A percentile compares a stretch with the other conserved stretches of the same genome.
phyloP scores from a whole-genome alignment of 2,329 filamentous ascomycete genomes.

The Aureobasidium sp. region DNA sequence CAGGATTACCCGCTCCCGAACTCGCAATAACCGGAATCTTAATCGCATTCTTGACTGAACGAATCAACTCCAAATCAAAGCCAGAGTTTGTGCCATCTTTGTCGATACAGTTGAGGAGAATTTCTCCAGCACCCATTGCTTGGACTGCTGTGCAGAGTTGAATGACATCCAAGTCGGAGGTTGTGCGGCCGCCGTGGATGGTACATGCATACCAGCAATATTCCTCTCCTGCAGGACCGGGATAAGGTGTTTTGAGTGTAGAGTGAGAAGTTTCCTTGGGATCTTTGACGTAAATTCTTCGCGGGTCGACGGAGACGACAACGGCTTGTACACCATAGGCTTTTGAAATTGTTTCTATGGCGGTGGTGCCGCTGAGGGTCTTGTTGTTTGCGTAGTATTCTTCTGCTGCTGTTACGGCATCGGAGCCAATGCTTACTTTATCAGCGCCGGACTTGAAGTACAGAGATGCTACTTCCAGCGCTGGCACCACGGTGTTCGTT shows the following conservation, averaged over 20 bases:
- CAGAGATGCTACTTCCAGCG: conserved; percentile 86
- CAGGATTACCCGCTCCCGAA: conserved; percentile 80
- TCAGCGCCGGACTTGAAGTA: conserved; percentile 97
- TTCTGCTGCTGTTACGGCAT: conserved; percentile 87
- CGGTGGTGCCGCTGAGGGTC: conserved; percentile 68
- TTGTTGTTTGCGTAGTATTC: conserved; percentile 69
- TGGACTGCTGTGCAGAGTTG: conserved; percentile 84
- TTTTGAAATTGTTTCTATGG: conserved; percentile 88
- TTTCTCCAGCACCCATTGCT: conserved; percentile 90
- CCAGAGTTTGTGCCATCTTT: conserved; percentile 90
- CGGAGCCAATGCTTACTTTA: conserved; percentile 94
- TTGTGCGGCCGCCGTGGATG: conserved; percentile 89
- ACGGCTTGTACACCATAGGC: conserved; percentile 97
- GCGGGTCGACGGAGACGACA: conserved; percentile 90
- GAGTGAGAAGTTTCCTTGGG: conserved; percentile 65
- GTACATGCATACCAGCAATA: conserved; percentile 98
- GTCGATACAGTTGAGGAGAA: conserved; percentile 96
- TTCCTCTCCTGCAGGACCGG: conserved; percentile 71
- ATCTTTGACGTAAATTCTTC: conserved; percentile 71
- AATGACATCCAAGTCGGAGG: conserved; percentile 85
- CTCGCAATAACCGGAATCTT: conserved; percentile 93
- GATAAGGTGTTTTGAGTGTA: conserved; percentile 60
- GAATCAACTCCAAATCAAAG: conserved; percentile 87
- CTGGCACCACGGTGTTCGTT: conserved; percentile 68
- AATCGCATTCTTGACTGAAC: conserved; percentile 74